Evolutionary conservation across 2,329 filamentous ascomycete genomes (phyloP).

Genomic region (Monosporascus sp.): DNA sequence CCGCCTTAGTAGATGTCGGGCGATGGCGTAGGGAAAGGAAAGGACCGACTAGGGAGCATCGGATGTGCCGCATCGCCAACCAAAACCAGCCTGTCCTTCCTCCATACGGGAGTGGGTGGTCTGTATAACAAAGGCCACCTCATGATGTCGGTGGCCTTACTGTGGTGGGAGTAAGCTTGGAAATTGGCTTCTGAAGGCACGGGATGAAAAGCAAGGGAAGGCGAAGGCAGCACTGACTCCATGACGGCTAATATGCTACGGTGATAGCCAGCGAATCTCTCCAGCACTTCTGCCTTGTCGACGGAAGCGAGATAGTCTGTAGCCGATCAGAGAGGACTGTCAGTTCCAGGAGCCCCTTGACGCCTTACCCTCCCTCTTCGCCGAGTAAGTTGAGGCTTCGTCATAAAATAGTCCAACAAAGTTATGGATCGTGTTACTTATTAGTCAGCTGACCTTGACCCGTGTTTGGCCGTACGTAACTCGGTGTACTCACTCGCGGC

Average conservation of each 20-base stretch:
- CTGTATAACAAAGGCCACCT: conserved; percentile 31
- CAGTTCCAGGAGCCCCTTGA: neutral
- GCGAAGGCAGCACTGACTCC: conserved; percentile 12
- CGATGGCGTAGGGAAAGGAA: neutral
- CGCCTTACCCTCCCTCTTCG: conserved; percentile 5
- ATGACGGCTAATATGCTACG: conserved; percentile 21
- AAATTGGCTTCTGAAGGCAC: too few species aligned
- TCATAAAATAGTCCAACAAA: conserved; percentile 28
- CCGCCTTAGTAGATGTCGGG: neutral
- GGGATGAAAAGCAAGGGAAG: too few species aligned
- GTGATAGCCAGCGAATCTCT: conserved; percentile 23
- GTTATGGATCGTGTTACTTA: conserved; percentile 28
- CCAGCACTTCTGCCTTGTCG: conserved; percentile 21
- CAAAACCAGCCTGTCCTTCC: conserved; percentile 24
- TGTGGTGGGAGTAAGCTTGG: conserved; percentile 5
- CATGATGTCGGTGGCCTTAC: conserved; percentile 29
- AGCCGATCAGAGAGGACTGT: neutral
- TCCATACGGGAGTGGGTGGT: conserved; percentile 26
- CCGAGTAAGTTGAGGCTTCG: neutral
- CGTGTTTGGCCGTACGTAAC: conserved; percentile 1
- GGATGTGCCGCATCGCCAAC: conserved; percentile 34
- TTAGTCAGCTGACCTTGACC: neutral
- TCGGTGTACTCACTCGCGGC: conserved; percentile 20
- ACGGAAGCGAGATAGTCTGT: conserved; percentile 28
- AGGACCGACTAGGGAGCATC: conserved; percentile 30